Percentiles rank a stretch among this genome's conserved stretches.
Conservation (phyloP, 2,329 filamentous ascomycete species). For the Cladosporium sp. region DNA sequence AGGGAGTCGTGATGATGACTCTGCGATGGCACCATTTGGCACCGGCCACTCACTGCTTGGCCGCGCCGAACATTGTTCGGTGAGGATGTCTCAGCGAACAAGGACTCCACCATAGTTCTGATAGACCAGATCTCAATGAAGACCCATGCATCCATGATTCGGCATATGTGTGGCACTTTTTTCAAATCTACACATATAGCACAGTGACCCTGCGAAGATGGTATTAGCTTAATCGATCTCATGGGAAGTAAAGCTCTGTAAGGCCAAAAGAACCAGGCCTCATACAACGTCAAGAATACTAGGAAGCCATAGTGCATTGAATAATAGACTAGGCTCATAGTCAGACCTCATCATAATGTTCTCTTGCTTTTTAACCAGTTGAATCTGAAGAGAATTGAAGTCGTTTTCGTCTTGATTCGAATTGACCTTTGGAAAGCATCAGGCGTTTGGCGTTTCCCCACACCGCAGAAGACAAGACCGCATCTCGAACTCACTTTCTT, state of each 20-base stretch:
- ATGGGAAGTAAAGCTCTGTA: too few relatives aligned
- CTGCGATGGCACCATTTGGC: background rate
- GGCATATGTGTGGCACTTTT: background rate
- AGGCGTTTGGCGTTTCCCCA: background rate
- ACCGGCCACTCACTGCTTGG: background rate
- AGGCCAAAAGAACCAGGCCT: too few relatives aligned
- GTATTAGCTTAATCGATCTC: background rate
- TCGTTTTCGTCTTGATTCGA: background rate
- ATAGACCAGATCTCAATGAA: background rate
- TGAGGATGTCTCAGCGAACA: too few relatives aligned
- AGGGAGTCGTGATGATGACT: background rate
- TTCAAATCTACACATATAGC: background rate
- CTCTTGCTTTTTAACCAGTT: background rate
- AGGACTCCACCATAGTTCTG: too few relatives aligned
- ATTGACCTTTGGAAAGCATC: background rate
- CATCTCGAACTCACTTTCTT: background rate
- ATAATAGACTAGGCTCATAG: too few relatives aligned
- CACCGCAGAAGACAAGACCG: background rate
- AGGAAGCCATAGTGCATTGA: too few relatives aligned
- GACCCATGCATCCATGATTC: too few relatives aligned
- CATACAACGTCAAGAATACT: too few relatives aligned
- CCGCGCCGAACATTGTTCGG: background rate
- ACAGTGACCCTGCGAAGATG: background rate
- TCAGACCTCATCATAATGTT: too few relatives aligned
- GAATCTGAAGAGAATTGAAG: background rate